These are phyloP conservation scores for Paramecium octaurelia DNA, from an alignment of 73 alveolate species.

Conservation along the genomic window DNA sequence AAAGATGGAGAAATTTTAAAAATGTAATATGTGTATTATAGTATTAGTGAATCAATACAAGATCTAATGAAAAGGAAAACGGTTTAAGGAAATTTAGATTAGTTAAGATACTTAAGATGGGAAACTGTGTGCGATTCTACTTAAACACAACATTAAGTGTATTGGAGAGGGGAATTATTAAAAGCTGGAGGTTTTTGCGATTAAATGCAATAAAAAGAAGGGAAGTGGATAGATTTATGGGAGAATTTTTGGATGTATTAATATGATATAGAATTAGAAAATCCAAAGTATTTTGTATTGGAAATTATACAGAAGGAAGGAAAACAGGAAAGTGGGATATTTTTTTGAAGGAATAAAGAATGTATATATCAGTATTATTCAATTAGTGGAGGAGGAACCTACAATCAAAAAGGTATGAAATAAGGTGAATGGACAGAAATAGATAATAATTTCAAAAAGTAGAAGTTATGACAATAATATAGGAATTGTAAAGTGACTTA, in stretches of 20 bases:
- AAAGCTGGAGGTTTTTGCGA: not conserved
- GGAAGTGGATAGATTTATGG: not conserved
- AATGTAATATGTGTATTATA: not conserved
- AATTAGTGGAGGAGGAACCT: not conserved
- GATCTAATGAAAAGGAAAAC: not conserved
- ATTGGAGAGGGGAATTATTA: not conserved
- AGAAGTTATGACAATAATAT: not conserved
- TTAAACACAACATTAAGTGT: not conserved
- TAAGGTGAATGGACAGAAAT: not conserved
- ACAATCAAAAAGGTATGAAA: not conserved
- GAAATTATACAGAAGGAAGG: not conserved
- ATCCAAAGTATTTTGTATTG: not conserved
- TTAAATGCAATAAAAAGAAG: not conserved
- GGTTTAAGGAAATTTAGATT: not conserved
- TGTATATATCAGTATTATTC: not conserved
- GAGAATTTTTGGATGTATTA: not conserved
- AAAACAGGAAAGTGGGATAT: not conserved
- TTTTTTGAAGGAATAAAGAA: not conserved
- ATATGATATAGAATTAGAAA: not conserved
- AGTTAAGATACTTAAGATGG: not conserved
- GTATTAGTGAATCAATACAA: not conserved
- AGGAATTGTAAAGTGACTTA: not conserved
- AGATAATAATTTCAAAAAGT: not conserved
- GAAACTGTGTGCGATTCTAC: not conserved
- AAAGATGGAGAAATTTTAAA: not conserved